Conservation (phyloP, 202 grass and related monocot genomes). For the Zizania palustris region DNA sequence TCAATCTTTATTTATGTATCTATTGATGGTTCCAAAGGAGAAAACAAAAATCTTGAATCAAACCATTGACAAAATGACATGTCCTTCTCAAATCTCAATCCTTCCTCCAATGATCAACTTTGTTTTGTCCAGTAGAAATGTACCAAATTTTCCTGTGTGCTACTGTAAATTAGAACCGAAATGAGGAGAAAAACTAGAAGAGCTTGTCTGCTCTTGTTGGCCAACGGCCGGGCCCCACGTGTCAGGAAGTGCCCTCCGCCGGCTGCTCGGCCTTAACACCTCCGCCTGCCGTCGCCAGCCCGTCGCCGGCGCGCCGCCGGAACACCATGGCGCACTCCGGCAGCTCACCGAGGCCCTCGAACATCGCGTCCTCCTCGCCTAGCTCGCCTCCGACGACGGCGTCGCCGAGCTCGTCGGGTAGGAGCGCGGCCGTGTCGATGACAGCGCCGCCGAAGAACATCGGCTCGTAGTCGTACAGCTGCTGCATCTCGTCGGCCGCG, state of each 20-base stretch:
- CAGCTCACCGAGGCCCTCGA: slow-evolving; percentile 69
- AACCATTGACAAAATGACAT: slow-evolving; percentile 39
- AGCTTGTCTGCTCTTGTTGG: slow-evolving; percentile 50
- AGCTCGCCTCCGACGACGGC: neutral
- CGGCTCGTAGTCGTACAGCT: slow-evolving; percentile 43
- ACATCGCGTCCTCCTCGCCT: slow-evolving; percentile 55
- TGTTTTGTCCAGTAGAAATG: slow-evolving; percentile 2
- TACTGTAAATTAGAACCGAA: slow-evolving; percentile 29
- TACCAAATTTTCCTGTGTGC: slow-evolving; percentile 8
- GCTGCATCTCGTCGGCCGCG: slow-evolving; percentile 57
- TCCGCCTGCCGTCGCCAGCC: slow-evolving; percentile 15
- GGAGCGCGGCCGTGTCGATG: slow-evolving; percentile 28
- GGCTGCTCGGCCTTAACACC: slow-evolving; percentile 44
- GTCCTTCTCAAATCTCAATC: slow-evolving; percentile 18
- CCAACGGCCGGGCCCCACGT: slow-evolving; percentile 20
- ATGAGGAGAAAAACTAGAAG: slow-evolving; percentile 15
- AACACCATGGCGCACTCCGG: slow-evolving; percentile 82
- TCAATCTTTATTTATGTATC: neutral
- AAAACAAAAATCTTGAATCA: slow-evolving; percentile 39
- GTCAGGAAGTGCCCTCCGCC: slow-evolving; percentile 33
- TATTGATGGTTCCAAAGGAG: neutral
- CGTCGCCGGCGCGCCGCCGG: slow-evolving; percentile 43
- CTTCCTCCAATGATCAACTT: slow-evolving; percentile 28
- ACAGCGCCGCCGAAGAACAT: slow-evolving; percentile 52
- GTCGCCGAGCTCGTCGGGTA: slow-evolving; percentile 51